Evolutionary conservation across 75 land plant species (phyloP).

Genomic region (Picea sitchensis): DNA sequence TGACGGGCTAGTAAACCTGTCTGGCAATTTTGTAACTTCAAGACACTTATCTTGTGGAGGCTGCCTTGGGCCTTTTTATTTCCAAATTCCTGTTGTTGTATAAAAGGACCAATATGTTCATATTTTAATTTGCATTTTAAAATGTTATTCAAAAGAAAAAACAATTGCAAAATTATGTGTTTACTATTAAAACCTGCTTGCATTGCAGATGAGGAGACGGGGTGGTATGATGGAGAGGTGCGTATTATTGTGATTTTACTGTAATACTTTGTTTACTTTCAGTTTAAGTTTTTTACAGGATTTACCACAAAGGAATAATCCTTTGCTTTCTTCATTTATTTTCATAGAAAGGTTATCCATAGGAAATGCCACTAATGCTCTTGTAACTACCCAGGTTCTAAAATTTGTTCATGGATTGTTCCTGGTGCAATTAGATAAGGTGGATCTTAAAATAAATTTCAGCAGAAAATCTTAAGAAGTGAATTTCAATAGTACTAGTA

Average conservation of each 20-base stretch:
- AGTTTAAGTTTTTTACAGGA: background rate
- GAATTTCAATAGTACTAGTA: background rate
- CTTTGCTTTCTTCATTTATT: background rate
- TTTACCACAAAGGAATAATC: too few species aligned
- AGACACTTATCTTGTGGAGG: too few species aligned
- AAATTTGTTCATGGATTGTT: background rate
- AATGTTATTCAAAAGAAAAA: too few species aligned
- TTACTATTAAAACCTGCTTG: background rate
- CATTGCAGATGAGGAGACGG: conserved; percentile 96
- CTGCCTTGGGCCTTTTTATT: too few species aligned
- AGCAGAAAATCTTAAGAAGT: background rate
- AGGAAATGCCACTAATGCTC: too few species aligned
- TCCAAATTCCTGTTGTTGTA: too few species aligned
- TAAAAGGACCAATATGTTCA: too few species aligned
- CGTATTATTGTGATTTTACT: conserved; percentile 5
- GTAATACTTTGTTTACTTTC: background rate
- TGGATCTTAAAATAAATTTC: background rate
- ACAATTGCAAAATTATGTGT: background rate
- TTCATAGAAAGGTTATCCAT: background rate
- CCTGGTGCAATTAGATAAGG: background rate
- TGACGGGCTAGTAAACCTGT: too few species aligned
- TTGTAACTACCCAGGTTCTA: too few species aligned
- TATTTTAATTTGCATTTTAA: too few species aligned
- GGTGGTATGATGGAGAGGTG: conserved; percentile 99
- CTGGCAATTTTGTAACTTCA: too few species aligned